These are phyloP conservation scores for Murraya koenigii DNA, from an alignment of 345 rosid genomes.

Conservation along the genomic window DNA sequence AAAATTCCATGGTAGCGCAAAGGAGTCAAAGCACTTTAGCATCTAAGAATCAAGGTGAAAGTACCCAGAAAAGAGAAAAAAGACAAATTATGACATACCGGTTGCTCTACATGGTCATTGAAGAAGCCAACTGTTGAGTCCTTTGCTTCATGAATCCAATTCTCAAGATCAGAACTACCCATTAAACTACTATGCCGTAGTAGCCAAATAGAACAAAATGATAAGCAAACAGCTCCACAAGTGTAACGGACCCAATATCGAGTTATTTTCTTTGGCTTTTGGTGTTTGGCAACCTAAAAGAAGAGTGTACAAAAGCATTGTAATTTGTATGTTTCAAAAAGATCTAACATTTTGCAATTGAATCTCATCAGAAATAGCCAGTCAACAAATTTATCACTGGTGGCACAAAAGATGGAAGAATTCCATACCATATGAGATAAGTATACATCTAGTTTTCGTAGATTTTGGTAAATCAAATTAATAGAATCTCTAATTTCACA, in stretches of 20 bases:
- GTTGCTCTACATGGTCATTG: conserved; percentile 90
- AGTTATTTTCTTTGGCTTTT: conserved; percentile 66
- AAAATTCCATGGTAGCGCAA: not conserved
- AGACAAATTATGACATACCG: conserved; percentile 44
- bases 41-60: conserved; percentile 5
- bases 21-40: not conserved
- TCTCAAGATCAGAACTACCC: conserved; percentile 92
- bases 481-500: conserved; percentile 69
- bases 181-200: conserved; percentile 78
- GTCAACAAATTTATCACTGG: not conserved
- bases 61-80: conserved; percentile 20
- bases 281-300: conserved; percentile 68
- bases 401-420: conserved; percentile 4
- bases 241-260: conserved; percentile 76
- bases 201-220: conserved; percentile 75
- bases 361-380: not conserved
- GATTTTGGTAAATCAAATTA: conserved; percentile 60
- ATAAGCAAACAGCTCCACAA: conserved; percentile 80
- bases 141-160: conserved; percentile 82
- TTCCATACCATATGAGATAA: conserved; percentile 57
- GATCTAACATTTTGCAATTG: not conserved
- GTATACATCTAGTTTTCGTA: conserved; percentile 63
- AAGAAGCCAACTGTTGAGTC: conserved; percentile 69
- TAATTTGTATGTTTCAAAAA: not conserved
- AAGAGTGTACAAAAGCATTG: conserved; percentile 1